Conservation (phyloP, 2,329 filamentous ascomycete genomes). For the Aureobasidium sp. region DNA sequence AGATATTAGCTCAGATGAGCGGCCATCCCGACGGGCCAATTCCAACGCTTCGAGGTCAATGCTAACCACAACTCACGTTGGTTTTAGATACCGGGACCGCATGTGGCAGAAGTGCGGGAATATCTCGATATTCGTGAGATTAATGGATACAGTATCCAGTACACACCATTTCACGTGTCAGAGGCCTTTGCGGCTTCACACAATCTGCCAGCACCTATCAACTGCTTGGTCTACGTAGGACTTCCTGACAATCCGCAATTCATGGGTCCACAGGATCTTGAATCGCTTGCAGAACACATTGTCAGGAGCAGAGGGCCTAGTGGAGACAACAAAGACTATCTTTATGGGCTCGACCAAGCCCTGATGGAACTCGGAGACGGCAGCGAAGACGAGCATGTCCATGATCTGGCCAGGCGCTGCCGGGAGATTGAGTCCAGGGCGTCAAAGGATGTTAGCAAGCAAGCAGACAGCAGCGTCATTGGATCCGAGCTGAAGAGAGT, state of each 20-base stretch:
- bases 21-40: neutral
- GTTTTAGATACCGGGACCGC: conserved; percentile 57
- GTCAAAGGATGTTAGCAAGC: conserved; percentile 19
- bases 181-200: conserved; percentile 37
- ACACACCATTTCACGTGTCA: conserved; percentile 70
- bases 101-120: conserved; percentile 71
- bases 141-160: conserved; percentile 92
- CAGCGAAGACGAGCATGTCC: conserved; percentile 76
- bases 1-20: neutral
- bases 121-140: conserved; percentile 97
- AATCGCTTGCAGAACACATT: conserved; percentile 73
- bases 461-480: neutral
- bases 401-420: conserved; percentile 68
- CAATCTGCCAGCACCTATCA: conserved; percentile 30
- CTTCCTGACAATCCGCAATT: conserved; percentile 92
- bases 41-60: neutral
- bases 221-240: conserved; percentile 82
- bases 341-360: conserved; percentile 70
- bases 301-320: conserved; percentile 68
- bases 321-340: conserved; percentile 83
- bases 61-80: conserved; percentile 16
- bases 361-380: conserved; percentile 64
- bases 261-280: conserved; percentile 70
- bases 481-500: conserved; percentile 36
- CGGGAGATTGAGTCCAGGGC: conserved; percentile 48